Evolutionary conservation across 1,284 basidiomycete genomes (phyloP).

Genomic region (Microstroma glucosiphilum): DNA sequence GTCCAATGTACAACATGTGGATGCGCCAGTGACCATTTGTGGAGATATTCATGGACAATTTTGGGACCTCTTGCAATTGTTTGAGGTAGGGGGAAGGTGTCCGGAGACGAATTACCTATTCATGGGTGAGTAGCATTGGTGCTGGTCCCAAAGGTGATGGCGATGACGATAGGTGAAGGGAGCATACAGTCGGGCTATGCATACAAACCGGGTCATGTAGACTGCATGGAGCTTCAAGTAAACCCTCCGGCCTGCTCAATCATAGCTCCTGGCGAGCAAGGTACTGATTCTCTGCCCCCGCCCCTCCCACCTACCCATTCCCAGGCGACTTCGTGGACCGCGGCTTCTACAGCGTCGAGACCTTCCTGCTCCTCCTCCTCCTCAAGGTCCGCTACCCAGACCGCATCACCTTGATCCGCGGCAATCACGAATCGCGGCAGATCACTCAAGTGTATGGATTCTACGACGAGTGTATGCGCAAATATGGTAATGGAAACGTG

Average conservation of each 20-base stretch:
- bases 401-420: constrained; percentile 90
- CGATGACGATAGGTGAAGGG: neutral
- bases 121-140: constrained; percentile 69
- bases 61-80: constrained; percentile 92
- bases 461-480: constrained; percentile 95
- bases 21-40: constrained; percentile 94
- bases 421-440: constrained; percentile 97
- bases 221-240: neutral
- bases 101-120: constrained; percentile 96
- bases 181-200: neutral
- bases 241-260: too few relatives aligned
- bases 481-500: constrained; percentile 89
- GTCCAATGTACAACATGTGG: constrained; percentile 91
- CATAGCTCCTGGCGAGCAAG: too few relatives aligned
- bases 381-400: constrained; percentile 97
- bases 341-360: constrained; percentile 95
- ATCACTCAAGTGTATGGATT: constrained; percentile 95
- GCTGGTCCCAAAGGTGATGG: neutral
- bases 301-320: too few relatives aligned
- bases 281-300: neutral
- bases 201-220: neutral
- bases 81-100: constrained; percentile 88
- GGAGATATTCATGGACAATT: constrained; percentile 99
- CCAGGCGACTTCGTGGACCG: constrained; percentile 55
- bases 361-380: constrained; percentile 84